phyloP scores from a whole-genome alignment of 306 rosid species.

The Amphicarpaea edgeworthii region DNA sequence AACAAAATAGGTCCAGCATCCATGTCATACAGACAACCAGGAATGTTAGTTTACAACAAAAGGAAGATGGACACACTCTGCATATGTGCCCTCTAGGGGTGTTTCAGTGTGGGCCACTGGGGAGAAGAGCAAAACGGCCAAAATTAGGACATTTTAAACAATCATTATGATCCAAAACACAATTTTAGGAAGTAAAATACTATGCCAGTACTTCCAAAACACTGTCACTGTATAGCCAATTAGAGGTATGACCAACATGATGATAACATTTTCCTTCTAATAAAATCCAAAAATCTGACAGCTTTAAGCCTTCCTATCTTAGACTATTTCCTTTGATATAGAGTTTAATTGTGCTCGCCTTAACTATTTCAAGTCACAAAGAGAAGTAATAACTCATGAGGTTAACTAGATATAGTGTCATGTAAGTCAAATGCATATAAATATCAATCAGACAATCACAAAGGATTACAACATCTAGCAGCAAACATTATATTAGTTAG shows the following conservation, averaged over 20 bases:
- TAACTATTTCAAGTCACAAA: neutral
- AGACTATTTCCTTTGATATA: slow-evolving; percentile 23
- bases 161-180: slow-evolving; percentile 13
- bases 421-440: slow-evolving; percentile 9
- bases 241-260: slow-evolving; percentile 21
- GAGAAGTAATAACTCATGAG: neutral
- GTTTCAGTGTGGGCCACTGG: neutral
- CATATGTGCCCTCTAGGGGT: neutral
- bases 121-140: neutral
- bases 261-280: slow-evolving; percentile 9
- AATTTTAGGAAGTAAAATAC: slow-evolving; percentile 8
- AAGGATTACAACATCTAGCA: neutral
- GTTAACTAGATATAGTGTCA: neutral
- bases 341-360: neutral
- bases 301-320: slow-evolving; percentile 22
- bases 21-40: neutral
- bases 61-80: slow-evolving; percentile 6
- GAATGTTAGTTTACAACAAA: neutral
- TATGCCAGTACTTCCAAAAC: neutral
- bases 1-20: neutral
- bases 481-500: neutral
- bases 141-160: neutral
- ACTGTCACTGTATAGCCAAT: slow-evolving; percentile 12
- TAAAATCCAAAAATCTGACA: neutral
- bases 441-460: slow-evolving; percentile 12